Conservation (phyloP, 805 yeast genomes). For the Starmera quercuum region DNA sequence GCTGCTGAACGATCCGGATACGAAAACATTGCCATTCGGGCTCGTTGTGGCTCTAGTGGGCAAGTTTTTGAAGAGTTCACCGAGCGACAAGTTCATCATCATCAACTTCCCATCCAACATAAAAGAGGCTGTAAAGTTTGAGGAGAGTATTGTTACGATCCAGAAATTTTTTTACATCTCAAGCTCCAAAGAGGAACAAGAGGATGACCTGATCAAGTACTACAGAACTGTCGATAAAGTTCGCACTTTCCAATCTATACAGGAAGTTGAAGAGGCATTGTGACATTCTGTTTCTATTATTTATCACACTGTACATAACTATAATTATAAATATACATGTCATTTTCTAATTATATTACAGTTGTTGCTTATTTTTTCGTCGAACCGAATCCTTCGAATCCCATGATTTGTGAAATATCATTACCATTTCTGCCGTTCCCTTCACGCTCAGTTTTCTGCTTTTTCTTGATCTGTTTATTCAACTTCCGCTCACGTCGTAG, state of each 20-base stretch:
- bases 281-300: slow-evolving; percentile 15
- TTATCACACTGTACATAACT: slow-evolving; percentile 7
- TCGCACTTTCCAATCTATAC: slow-evolving; percentile 2
- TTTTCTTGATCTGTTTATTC: slow-evolving; percentile 8
- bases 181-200: slow-evolving; percentile 21
- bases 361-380: slow-evolving; percentile 30
- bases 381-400: slow-evolving; percentile 48
- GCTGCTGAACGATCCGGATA: slow-evolving; percentile 33
- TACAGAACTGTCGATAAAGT: slow-evolving; percentile 60
- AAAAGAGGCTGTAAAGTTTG: slow-evolving; percentile 65
- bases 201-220: slow-evolving; percentile 47
- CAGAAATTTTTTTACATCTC: slow-evolving; percentile 28
- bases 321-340: slow-evolving; percentile 4
- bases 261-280: not conserved
- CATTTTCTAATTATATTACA: not conserved
- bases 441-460: slow-evolving; percentile 8
- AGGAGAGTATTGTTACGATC: slow-evolving; percentile 54
- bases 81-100: slow-evolving; percentile 33
- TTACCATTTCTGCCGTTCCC: slow-evolving; percentile 10
- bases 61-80: slow-evolving; percentile 19
- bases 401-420: slow-evolving; percentile 41
- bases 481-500: slow-evolving; percentile 20
- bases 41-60: slow-evolving; percentile 25
- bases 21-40: slow-evolving; percentile 26
- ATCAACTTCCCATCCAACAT: slow-evolving; percentile 54